Conservation (phyloP, 179 eudicot genomes). For the Heliamphora pulchella region DNA sequence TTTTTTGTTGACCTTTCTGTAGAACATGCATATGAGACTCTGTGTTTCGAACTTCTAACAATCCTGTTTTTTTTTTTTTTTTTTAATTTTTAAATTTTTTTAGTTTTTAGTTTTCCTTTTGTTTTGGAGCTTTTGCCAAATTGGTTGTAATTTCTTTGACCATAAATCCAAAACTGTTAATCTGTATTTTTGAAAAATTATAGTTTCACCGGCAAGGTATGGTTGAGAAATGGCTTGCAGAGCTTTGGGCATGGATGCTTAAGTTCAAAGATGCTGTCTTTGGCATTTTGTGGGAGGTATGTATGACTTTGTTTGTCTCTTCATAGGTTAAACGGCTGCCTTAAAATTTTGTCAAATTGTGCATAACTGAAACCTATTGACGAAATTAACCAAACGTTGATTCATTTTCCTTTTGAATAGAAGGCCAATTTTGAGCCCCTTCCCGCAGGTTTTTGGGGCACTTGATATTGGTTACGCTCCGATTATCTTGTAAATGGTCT, state of each 20-base stretch:
- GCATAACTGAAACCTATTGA: not conserved
- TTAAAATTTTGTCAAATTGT: not conserved
- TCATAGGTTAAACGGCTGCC: not conserved
- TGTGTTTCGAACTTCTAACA: slow-evolving; percentile 3
- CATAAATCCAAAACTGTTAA: slow-evolving; percentile 7
- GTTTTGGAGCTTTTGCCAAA: not conserved
- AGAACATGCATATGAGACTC: not conserved
- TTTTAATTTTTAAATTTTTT: not conserved
- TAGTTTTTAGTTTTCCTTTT: not conserved
- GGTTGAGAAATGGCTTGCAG: slow-evolving; percentile 87
- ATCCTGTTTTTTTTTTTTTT: not conserved
- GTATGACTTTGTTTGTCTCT: slow-evolving; percentile 3
- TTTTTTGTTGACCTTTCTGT: not conserved
- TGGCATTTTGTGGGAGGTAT: slow-evolving; percentile 68
- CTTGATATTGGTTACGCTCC: not conserved
- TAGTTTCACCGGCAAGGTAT: slow-evolving; percentile 72
- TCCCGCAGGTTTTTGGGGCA: not conserved
- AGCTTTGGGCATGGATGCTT: slow-evolving; percentile 68
- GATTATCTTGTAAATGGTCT: not conserved
- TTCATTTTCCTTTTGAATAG: not conserved
- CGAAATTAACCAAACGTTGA: not conserved
- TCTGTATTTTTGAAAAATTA: slow-evolving; percentile 25
- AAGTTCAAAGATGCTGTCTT: slow-evolving; percentile 66
- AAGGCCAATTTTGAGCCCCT: not conserved
- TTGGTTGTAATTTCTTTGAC: slow-evolving; percentile 2